phyloP scores from a whole-genome alignment of 2,329 filamentous ascomycete genomes.

The Aspergillus sp. region DNA sequence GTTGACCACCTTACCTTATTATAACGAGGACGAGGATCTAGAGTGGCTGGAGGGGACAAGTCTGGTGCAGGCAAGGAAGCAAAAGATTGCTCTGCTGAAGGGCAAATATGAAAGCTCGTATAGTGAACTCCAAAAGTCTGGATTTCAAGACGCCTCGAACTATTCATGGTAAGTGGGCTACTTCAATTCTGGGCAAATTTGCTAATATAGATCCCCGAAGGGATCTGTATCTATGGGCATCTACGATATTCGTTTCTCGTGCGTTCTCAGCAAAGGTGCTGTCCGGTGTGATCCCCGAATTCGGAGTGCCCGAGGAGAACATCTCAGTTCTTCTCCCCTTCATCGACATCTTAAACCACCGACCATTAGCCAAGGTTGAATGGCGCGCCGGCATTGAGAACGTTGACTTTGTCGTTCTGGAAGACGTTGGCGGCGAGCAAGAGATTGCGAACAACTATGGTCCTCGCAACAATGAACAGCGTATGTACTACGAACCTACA shows the following conservation, averaged over 20 bases:
- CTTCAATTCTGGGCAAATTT: background rate
- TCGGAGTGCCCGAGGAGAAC: constrained; percentile 53
- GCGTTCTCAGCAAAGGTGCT: constrained; percentile 47
- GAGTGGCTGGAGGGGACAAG: constrained; percentile 46
- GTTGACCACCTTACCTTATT: constrained; percentile 64
- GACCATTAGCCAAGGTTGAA: constrained; percentile 57
- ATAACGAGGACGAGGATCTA: constrained; percentile 58
- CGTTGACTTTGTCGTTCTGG: constrained; percentile 44
- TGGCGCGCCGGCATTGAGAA: constrained; percentile 54
- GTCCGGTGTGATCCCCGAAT: constrained; percentile 33
- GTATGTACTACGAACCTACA: constrained; percentile 24
- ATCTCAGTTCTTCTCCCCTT: constrained; percentile 70
- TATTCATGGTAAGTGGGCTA: constrained; percentile 39
- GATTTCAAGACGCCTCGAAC: constrained; percentile 29
- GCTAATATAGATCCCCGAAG: constrained; percentile 23
- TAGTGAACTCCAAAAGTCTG: constrained; percentile 29
- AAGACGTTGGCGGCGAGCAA: constrained; percentile 52
- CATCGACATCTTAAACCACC: constrained; percentile 72
- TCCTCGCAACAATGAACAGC: constrained; percentile 71
- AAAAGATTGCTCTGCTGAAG: constrained; percentile 36
- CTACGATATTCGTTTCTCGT: constrained; percentile 45
- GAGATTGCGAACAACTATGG: constrained; percentile 71
- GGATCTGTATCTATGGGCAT: constrained; percentile 49
- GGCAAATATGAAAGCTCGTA: constrained; percentile 38
- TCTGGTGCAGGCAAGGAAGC: constrained; percentile 34